Conservation (phyloP, 352 stramenopile species). For the Phytophthora fragariaefolia region DNA sequence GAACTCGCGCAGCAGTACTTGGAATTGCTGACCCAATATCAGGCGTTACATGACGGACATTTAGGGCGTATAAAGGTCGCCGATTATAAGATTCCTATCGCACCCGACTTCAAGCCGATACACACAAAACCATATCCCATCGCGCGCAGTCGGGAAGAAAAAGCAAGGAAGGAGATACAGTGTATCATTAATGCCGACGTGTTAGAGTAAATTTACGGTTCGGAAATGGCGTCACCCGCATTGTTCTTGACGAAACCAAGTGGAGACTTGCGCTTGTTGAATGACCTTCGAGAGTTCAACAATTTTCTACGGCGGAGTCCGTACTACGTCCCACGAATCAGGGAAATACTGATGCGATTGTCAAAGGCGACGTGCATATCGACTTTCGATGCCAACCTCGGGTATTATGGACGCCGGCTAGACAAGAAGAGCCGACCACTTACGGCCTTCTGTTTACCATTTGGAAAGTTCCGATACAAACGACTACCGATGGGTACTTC, state of each 20-base stretch:
- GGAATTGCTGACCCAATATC: not conserved
- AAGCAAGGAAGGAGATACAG: too few species aligned
- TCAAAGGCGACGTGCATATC: constrained; percentile 1
- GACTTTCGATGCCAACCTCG: constrained; percentile 9
- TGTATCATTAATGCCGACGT: too few species aligned
- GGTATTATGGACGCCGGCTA: constrained; percentile 7
- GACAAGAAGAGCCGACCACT: not conserved
- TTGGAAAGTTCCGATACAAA: constrained; percentile 15
- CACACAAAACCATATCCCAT: constrained; percentile 15
- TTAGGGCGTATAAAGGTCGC: constrained; percentile 9
- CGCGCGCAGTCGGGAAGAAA: too few species aligned
- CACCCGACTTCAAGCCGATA: not conserved
- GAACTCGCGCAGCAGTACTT: constrained; percentile 1
- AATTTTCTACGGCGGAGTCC: constrained; percentile 9
- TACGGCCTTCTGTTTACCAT: constrained; percentile 12
- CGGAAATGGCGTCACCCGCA: constrained; percentile 13
- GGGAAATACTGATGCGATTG: constrained; percentile 5
- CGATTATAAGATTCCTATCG: constrained; percentile 6
- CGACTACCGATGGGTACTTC: constrained; percentile 5
- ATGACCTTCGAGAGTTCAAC: constrained; percentile 15
- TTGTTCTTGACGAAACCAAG: constrained; percentile 15
- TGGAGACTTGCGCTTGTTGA: not conserved
- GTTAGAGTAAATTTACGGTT: too few species aligned
- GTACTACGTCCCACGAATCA: constrained; percentile 17
- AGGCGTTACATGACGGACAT: constrained; percentile 2